A percentile compares a stretch with the other conserved stretches of the same genome.
Evolutionary conservation across 352 stramenopile species (phyloP).

Genomic region (Phytopythium cucurbitacearum): DNA sequence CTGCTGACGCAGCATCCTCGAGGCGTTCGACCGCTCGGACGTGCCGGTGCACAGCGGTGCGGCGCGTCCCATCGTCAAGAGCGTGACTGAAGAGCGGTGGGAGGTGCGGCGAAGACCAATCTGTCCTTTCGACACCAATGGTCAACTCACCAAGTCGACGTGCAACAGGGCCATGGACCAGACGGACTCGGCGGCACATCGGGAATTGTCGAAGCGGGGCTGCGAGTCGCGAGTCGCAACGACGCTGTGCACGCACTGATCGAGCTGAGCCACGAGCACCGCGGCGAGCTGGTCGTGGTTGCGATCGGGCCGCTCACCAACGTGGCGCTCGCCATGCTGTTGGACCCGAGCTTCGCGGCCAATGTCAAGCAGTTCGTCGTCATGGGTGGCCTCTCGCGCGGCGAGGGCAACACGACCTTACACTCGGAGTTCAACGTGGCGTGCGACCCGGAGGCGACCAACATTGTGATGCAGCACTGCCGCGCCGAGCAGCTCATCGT

Average conservation of each 20-base stretch:
- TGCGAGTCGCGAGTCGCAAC: slow-evolving; percentile 36
- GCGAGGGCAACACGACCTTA: slow-evolving; percentile 63
- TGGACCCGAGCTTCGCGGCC: slow-evolving; percentile 61
- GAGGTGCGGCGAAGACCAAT: slow-evolving; percentile 17
- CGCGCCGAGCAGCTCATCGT: slow-evolving; percentile 53
- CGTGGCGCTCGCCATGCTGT: slow-evolving; percentile 63
- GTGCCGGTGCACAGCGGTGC: slow-evolving; percentile 64
- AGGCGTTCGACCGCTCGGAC: slow-evolving; percentile 40
- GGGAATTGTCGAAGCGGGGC: slow-evolving; percentile 28
- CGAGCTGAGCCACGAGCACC: slow-evolving; percentile 46
- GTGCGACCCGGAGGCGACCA: slow-evolving; percentile 75
- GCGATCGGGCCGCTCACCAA: slow-evolving; percentile 77
- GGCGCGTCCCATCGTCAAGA: slow-evolving; percentile 55
- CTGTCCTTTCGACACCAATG: neutral
- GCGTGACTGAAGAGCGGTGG: slow-evolving; percentile 62
- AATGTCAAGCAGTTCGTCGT: slow-evolving; percentile 63
- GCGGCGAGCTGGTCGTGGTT: slow-evolving; percentile 69
- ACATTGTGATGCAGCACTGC: slow-evolving; percentile 71
- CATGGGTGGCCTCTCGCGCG: slow-evolving; percentile 70
- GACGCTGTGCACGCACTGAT: slow-evolving; percentile 66
- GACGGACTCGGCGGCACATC: slow-evolving; percentile 63
- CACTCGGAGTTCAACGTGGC: slow-evolving; percentile 80
- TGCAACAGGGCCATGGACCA: slow-evolving; percentile 50
- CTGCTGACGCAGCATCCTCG: slow-evolving; percentile 40
- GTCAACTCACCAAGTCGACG: slow-evolving; percentile 1